Conservation (phyloP, 768 basidiomycete species). For the Trametes cinnabarina region DNA sequence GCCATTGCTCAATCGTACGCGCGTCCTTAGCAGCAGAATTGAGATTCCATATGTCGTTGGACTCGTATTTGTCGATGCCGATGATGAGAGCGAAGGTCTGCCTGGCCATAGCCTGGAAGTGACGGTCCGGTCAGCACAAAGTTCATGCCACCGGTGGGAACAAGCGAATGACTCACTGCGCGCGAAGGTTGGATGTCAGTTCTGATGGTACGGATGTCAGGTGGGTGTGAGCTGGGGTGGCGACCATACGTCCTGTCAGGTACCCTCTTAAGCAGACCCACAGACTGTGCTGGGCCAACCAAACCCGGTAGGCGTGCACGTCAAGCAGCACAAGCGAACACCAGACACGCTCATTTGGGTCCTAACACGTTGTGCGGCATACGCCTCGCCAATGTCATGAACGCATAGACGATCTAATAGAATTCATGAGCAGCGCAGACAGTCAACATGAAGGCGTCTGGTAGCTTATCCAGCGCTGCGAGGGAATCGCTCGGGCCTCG, state of each 20-base stretch:
- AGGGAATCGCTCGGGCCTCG: no score
- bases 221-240: no score
- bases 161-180: neutral
- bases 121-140: neutral
- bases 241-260: no score
- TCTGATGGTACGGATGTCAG: no score
- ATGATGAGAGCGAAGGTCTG: slow-evolving; percentile 65
- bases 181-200: neutral
- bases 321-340: neutral
- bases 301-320: neutral
- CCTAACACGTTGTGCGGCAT: neutral
- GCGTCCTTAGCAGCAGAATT: slow-evolving; percentile 67
- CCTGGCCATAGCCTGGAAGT: slow-evolving; percentile 34
- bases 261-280: no score
- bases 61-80: slow-evolving; percentile 70
- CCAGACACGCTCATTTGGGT: neutral
- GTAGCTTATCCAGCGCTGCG: no score
- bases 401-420: neutral
- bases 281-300: no score
- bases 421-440: neutral
- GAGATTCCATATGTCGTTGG: slow-evolving; percentile 58
- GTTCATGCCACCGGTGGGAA: no score
- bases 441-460: no score
- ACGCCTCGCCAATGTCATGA: neutral
- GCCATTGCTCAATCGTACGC: slow-evolving; percentile 54